A percentile compares a stretch with the other conserved stretches of the same genome.
These are phyloP conservation scores for Phaeosphaeriaceae sp. DNA, from an alignment of 2,329 filamentous ascomycete species.

Conservation along the genomic window DNA sequence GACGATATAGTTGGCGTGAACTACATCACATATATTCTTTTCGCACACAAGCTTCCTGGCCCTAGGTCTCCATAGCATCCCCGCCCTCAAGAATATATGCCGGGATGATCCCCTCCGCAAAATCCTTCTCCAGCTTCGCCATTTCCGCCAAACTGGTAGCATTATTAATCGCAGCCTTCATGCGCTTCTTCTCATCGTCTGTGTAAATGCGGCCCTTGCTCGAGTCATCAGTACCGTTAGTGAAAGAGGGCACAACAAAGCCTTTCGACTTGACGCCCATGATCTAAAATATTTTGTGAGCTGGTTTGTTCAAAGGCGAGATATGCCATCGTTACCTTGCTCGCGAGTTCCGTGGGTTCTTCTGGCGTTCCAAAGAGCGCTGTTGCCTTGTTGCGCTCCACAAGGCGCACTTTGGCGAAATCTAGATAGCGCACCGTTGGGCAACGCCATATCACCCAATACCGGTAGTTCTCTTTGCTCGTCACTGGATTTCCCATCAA, in stretches of 20 bases:
- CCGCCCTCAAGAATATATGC: conserved; percentile 36
- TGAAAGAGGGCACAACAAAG: conserved; percentile 64
- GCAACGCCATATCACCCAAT: conserved; percentile 88
- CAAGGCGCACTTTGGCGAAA: conserved; percentile 87
- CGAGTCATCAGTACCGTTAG: conserved; percentile 42
- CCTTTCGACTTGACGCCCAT: conserved; percentile 82
- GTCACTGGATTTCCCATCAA: conserved; percentile 88
- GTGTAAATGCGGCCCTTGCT: conserved; percentile 74
- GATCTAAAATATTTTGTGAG: conserved; percentile 57
- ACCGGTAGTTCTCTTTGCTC: conserved; percentile 93
- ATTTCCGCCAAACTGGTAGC: conserved; percentile 92
- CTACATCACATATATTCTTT: too few relatives aligned
- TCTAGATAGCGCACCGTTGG: conserved; percentile 89
- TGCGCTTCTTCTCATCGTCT: conserved; percentile 81
- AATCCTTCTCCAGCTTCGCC: conserved; percentile 84
- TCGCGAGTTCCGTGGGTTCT: conserved; percentile 79
- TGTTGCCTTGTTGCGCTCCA: conserved; percentile 75
- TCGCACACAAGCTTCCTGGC: neutral
- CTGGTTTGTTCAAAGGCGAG: neutral
- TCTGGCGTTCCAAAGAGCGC: conserved; percentile 83
- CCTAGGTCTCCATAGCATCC: conserved; percentile 40
- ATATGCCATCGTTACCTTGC: conserved; percentile 16
- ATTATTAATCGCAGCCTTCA: conserved; percentile 86
- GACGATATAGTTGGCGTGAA: neutral
- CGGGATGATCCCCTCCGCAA: conserved; percentile 87